Percentiles rank a stretch among this genome's conserved stretches.
Evolutionary conservation across 2,329 filamentous ascomycete species (phyloP).

Genomic region (Metarhizium anisopliae): DNA sequence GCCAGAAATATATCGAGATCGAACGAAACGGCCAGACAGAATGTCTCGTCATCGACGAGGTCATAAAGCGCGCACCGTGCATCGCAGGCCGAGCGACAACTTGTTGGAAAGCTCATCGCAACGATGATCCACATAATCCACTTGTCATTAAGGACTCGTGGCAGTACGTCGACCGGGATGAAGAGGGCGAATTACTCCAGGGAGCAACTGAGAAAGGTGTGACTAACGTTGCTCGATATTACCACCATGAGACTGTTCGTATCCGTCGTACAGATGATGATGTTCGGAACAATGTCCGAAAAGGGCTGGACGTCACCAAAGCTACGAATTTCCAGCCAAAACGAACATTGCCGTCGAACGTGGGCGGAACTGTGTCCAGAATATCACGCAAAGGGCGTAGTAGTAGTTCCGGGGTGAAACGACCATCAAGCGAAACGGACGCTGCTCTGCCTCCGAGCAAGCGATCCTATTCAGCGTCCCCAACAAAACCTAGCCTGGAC

Average conservation of each 20-base stretch:
- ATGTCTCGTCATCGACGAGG: slow-evolving; percentile 27
- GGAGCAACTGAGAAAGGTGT: slow-evolving; percentile 24
- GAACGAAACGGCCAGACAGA: slow-evolving; percentile 25
- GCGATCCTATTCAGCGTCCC: slow-evolving; percentile 19
- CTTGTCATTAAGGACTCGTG: slow-evolving; percentile 38
- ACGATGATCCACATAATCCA: slow-evolving; percentile 19
- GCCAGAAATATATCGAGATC: slow-evolving; percentile 29
- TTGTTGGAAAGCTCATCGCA: slow-evolving; percentile 33
- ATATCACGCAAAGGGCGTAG: background rate
- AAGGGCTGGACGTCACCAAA: slow-evolving; percentile 22
- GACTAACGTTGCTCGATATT: slow-evolving; percentile 31
- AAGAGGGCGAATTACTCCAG: slow-evolving; percentile 31
- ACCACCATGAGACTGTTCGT: slow-evolving; percentile 31
- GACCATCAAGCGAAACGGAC: slow-evolving; percentile 18
- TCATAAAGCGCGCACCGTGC: slow-evolving; percentile 24
- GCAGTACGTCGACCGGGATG: slow-evolving; percentile 21
- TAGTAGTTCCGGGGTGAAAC: slow-evolving; percentile 11
- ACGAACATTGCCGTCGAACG: too few species aligned
- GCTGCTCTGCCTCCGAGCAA: slow-evolving; percentile 19
- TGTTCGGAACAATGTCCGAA: slow-evolving; percentile 22
- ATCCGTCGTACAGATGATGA: slow-evolving; percentile 24
- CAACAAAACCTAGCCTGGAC: slow-evolving; percentile 13
- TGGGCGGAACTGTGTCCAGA: background rate
- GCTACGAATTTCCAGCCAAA: slow-evolving; percentile 6
- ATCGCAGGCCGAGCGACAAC: slow-evolving; percentile 32